Base-by-base conservation (phyloP, 768 basidiomycete genomes). In the Panus rudis region DNA sequence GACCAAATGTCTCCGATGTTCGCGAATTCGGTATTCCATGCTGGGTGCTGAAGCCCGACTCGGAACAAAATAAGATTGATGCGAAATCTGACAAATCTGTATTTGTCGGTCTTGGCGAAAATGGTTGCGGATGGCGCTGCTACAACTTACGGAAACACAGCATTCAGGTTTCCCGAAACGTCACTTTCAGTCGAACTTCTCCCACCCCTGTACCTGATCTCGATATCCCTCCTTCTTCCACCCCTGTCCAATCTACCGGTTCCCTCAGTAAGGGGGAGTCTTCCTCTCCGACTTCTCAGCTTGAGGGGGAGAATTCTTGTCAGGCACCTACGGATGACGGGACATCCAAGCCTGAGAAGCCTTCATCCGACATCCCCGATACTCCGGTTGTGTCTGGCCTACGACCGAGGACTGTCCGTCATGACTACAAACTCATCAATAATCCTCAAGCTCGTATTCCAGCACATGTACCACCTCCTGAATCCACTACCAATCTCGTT, bases 401-500 rank as follows among this genome's bases (percentile, higher is more conserved):
- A n/a, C n/a, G n/a, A n/a, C n/a, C n/a, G n/a, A n/a, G n/a, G n/a
- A n/a, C n/a, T n/a, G n/a, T n/a, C n/a, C n/a, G n/a, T n/a, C n/a
- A n/a, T n/a, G n/a, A n/a, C n/a, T n/a, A n/a, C n/a, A n/a, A n/a
- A n/a, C n/a, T n/a, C n/a, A n/a, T n/a, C n/a, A n/a, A n/a, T n/a
- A n/a, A n/a, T n/a, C n/a, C n/a, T n/a, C n/a, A n/a, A n/a, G n/a
- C n/a, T n/a, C n/a, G n/a, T n/a, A n/a, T n/a, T n/a, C n/a, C n/a
- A n/a, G n/a, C n/a, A n/a, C n/a, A n/a, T n/a, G n/a, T n/a, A n/a
- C n/a, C n/a, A n/a, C n/a, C n/a, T n/a, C n/a, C 43, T 60, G 20
- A 37, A 56, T 32, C 37, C 46, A 35, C 42, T n/a, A n/a, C 51
- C 22, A 58, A 56, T 11, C 59, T 71, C 1, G 63, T 71, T 43